These are phyloP conservation scores for Quercus lobata DNA, from an alignment of 331 rosid species.

Conservation along the genomic window DNA sequence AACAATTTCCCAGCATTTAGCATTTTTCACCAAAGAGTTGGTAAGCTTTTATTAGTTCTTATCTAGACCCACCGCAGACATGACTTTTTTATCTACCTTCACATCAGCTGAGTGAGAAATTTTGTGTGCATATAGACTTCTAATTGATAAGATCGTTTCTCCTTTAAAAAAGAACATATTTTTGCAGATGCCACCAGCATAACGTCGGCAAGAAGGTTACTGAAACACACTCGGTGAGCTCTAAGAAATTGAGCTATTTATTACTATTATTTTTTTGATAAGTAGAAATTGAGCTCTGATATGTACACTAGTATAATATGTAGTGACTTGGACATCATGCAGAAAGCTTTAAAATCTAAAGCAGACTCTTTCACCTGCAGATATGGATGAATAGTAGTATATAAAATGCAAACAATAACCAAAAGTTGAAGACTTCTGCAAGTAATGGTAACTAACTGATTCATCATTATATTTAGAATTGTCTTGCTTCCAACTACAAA, in stretches of 20 bases:
- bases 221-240: background rate
- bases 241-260: no score
- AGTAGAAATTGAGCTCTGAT: background rate
- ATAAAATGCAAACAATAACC: background rate
- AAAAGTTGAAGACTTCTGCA: background rate
- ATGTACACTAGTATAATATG: background rate
- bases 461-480: background rate
- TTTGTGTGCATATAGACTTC: no score
- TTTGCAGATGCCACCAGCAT: background rate
- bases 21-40: no score
- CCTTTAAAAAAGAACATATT: background rate
- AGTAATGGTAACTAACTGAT: background rate
- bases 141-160: background rate
- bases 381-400: background rate
- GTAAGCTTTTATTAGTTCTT: no score
- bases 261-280: no score
- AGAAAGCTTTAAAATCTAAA: background rate
- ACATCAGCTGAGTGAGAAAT: no score
- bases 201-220: background rate
- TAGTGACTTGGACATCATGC: background rate
- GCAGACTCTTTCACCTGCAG: background rate
- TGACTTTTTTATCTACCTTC: no score
- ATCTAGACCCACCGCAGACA: fast-evolving
- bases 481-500: background rate
- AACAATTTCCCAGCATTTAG: no score